Conservation (phyloP, 345 rosid genomes). For the Camelina neglecta region DNA sequence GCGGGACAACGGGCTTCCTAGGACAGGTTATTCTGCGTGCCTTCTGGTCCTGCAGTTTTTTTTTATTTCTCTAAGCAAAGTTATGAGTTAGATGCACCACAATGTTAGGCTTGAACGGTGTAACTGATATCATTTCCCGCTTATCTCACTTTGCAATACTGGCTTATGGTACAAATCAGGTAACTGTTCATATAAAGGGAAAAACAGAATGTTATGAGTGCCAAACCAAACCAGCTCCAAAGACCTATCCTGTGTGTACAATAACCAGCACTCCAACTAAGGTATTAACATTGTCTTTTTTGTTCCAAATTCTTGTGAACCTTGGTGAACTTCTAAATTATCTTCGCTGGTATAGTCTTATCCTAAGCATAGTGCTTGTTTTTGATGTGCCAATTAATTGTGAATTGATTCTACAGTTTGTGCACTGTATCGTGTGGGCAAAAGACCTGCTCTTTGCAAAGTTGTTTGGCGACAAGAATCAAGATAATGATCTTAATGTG, state of each 20-base stretch:
- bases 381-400: slow-evolving; percentile 15
- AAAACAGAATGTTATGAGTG: slow-evolving; percentile 98
- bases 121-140: slow-evolving; percentile 13
- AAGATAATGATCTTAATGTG: slow-evolving; percentile 94
- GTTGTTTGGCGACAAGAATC: slow-evolving; percentile 95
- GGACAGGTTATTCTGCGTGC: slow-evolving; percentile 72
- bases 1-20: slow-evolving; percentile 98
- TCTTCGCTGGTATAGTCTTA: slow-evolving; percentile 9
- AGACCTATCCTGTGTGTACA: slow-evolving; percentile 98
- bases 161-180: slow-evolving; percentile 51
- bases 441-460: slow-evolving; percentile 96
- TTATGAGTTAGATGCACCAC: background rate
- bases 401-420: slow-evolving; percentile 68
- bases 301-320: background rate
- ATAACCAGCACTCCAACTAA: slow-evolving; percentile 98
- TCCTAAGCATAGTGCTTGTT: slow-evolving; percentile 10
- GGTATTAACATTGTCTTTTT: slow-evolving; percentile 52
- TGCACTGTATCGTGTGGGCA: slow-evolving; percentile 99
- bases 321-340: slow-evolving; percentile 2
- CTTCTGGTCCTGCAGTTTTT: slow-evolving; percentile 12
- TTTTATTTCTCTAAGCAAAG: background rate
- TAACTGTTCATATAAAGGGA: slow-evolving; percentile 90
- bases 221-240: slow-evolving; percentile 94
- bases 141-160: slow-evolving; percentile 29
- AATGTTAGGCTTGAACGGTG: background rate